Base-by-base conservation (phyloP, 495 filamentous ascomycete species). In the Hypoxylon perforatum region DNA sequence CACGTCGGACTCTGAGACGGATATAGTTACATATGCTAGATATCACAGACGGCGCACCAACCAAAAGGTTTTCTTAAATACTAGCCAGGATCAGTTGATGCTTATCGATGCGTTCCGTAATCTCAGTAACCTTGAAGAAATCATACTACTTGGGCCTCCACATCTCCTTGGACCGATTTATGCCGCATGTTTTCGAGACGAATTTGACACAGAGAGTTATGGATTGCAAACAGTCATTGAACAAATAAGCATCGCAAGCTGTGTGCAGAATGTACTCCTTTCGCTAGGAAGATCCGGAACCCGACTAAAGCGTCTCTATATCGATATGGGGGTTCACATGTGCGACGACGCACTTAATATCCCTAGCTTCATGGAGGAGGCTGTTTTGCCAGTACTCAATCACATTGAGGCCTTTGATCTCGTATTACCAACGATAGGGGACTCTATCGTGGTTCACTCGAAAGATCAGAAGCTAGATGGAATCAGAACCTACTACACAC, bases 21-120 rank as follows among this genome's bases (percentile, higher is more conserved):
- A 35, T 11, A 5, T 35, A 35, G 44, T 41, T 17, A 14, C 6
- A 25, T 41, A 12, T n/a, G 5, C 56, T 15, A 59, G 28, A 53
- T 64, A 48, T 41, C 39, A 52, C 42, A 41, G 46, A 15, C 10
- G 64, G 6, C 18, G 23, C 12, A 69, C 69, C 14, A 74, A 77
- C 19, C 73, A 78, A 22, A 7, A 21, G n/a, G 61, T 46, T 2
- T 58, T 86, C 42, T 3, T 80, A 15, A 46, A 66, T 19, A 74
- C 74, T 1, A 78, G 79, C 8, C 61, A 66, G 0, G 70, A 78
- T 14, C 70, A 73, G 22, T 75, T 81, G 35, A 75, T 84, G 76
- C 78, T 86, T 0, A 72, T 68, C 9, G 75, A 82, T 50, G 83
- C 81, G 9, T 84, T 86, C 51, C 44, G 65, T 12, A 80, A 81